Evolutionary conservation across 2,329 filamentous ascomycete genomes (phyloP).

Genomic region (Phyllosticta paracitricarpa): DNA sequence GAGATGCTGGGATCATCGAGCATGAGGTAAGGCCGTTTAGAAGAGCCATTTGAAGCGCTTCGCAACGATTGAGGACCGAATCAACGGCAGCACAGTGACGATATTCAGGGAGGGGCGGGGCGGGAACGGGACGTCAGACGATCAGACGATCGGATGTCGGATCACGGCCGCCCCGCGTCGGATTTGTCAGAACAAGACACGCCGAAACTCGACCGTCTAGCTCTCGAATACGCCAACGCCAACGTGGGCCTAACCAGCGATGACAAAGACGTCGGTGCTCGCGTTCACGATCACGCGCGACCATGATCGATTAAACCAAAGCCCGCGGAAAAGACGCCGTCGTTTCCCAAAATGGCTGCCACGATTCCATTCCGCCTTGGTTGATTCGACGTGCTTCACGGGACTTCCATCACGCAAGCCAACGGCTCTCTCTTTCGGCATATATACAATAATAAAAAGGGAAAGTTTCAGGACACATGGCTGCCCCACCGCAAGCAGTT

Average conservation of each 20-base stretch:
- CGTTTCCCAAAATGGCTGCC: not conserved
- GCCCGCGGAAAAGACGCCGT: not conserved
- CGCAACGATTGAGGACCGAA: too few relatives aligned
- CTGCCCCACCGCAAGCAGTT: constrained; percentile 13
- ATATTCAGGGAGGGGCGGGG: not conserved
- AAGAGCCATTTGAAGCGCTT: too few relatives aligned
- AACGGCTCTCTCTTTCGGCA: not conserved
- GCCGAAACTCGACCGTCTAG: not conserved
- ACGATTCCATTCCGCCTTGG: not conserved
- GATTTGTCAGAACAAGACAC: too few relatives aligned
- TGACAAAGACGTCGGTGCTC: not conserved
- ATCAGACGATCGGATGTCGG: not conserved
- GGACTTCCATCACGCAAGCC: constrained; percentile 2
- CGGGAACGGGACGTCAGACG: too few relatives aligned
- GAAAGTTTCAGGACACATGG: constrained; percentile 4
- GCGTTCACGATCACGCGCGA: not conserved
- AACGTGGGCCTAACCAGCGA: not conserved
- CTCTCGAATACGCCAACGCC: not conserved
- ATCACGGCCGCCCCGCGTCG: not conserved
- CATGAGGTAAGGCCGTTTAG: too few relatives aligned
- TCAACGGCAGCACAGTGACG: too few relatives aligned
- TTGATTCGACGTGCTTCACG: constrained; percentile 6
- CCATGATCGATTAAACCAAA: not conserved
- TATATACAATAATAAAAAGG: not conserved
- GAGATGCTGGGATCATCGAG: too few relatives aligned